These are phyloP conservation scores for Fragilariopsis cylindrus DNA, from an alignment of 108 stramenopile genomes.

Conservation along the genomic window DNA sequence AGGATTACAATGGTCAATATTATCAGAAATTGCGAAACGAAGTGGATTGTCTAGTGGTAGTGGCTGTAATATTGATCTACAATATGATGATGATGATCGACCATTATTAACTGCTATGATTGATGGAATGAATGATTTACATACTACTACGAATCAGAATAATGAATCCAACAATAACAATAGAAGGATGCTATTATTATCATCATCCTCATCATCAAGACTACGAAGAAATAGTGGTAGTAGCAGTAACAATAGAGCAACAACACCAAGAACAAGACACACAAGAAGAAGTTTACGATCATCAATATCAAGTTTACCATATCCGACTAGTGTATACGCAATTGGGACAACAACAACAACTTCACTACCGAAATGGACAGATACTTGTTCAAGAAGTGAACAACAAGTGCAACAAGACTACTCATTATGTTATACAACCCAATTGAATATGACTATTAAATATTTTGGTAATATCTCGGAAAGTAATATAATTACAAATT, in stretches of 20 bases:
- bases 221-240: neutral
- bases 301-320: neutral
- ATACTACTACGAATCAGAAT: neutral
- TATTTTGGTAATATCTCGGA: neutral
- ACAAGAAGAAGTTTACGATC: neutral
- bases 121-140: neutral
- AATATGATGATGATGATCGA: slow-evolving; percentile 2
- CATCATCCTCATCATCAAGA: neutral
- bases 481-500: slow-evolving; percentile 5
- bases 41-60: neutral
- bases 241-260: neutral
- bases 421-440: neutral
- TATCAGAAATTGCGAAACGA: neutral
- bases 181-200: neutral
- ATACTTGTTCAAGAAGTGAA: neutral
- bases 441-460: slow-evolving; percentile 1
- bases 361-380: slow-evolving; percentile 3
- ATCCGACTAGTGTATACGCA: slow-evolving; percentile 5
- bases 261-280: neutral
- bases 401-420: neutral
- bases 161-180: neutral
- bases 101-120: neutral
- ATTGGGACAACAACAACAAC: neutral
- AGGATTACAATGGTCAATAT: slow-evolving; percentile 10
- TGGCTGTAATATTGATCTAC: neutral